A percentile compares a stretch with the other conserved stretches of the same genome.
Evolutionary conservation across 352 stramenopile genomes (phyloP).

Genomic region (Peronospora belbahrii): DNA sequence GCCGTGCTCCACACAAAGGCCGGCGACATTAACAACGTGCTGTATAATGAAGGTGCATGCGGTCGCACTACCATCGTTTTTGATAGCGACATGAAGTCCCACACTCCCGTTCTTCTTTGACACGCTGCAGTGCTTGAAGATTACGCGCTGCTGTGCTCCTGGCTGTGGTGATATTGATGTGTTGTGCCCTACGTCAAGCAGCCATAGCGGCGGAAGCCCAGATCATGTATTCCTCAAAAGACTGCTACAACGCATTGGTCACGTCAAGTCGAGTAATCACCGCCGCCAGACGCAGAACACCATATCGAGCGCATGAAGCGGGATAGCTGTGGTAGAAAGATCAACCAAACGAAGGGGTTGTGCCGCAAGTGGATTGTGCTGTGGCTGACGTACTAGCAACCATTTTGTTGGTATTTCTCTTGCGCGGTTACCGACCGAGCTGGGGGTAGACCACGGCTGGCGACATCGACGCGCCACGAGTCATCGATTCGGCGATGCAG

Average conservation of each 20-base stretch:
- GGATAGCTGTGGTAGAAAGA: conserved; percentile 49
- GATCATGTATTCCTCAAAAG: conserved; percentile 74
- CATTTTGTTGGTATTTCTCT: conserved; percentile 48
- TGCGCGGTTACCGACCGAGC: too few species aligned
- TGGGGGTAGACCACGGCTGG: too few species aligned
- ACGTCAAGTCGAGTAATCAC: conserved; percentile 56
- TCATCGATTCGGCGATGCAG: too few species aligned
- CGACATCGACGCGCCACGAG: too few species aligned
- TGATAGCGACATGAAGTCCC: conserved; percentile 79
- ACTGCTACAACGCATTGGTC: conserved; percentile 67
- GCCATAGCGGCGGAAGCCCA: conserved; percentile 51
- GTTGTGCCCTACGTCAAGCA: conserved; percentile 54
- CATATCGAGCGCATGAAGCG: conserved; percentile 53
- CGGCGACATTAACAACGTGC: conserved; percentile 75
- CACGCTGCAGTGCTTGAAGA: conserved; percentile 45
- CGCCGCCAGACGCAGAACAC: conserved; percentile 66
- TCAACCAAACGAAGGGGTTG: conserved; percentile 57
- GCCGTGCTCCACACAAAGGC: conserved; percentile 67
- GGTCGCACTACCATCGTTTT: conserved; percentile 68
- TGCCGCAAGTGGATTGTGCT: conserved; percentile 53
- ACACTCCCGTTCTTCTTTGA: conserved; percentile 72
- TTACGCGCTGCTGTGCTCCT: conserved; percentile 46
- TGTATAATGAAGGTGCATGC: conserved; percentile 67
- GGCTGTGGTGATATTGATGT: conserved; percentile 68
- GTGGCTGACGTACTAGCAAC: conserved; percentile 25